Evolutionary conservation across 306 rosid species (phyloP).

Genomic region (Cucurbita argyrosperma): DNA sequence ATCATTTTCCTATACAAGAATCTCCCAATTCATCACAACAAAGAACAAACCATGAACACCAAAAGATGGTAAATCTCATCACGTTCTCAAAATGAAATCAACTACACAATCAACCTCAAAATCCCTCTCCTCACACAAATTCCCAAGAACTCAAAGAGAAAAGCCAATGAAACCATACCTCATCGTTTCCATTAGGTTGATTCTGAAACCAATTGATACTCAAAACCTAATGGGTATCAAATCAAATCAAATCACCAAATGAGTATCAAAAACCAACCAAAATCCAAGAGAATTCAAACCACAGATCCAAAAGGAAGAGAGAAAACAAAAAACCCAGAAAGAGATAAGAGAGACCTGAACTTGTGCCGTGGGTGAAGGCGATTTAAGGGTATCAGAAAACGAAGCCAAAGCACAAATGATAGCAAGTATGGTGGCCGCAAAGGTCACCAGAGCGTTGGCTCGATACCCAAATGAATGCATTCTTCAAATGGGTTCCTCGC

Average conservation of each 20-base stretch:
- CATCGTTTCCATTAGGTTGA: conserved; percentile 84
- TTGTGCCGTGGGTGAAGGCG: conserved; percentile 51
- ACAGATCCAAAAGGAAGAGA: conserved; percentile 15
- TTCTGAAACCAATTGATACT: conserved; percentile 77
- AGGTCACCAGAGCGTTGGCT: conserved; percentile 74
- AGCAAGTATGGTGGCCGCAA: conserved; percentile 71
- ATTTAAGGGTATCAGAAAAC: conserved; percentile 51
- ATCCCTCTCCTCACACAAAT: background rate
- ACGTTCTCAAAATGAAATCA: background rate
- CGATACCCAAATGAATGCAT: conserved; percentile 88
- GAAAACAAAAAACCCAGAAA: background rate
- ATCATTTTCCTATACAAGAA: background rate
- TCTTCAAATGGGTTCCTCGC: background rate
- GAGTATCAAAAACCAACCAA: background rate
- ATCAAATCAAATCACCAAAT: conserved; percentile 1
- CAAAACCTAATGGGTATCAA: conserved; percentile 31
- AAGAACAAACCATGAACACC: background rate
- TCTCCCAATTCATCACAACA: background rate
- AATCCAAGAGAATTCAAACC: background rate
- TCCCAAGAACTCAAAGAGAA: background rate
- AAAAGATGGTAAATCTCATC: background rate
- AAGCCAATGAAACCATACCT: conserved; percentile 30
- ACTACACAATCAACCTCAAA: background rate
- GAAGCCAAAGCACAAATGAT: conserved; percentile 71
- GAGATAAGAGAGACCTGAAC: conserved; percentile 37